Evolutionary conservation across 805 yeast species (phyloP), one percentile per base, ranked within the genome.

Genomic region (Candida ipomoeae): DNA sequence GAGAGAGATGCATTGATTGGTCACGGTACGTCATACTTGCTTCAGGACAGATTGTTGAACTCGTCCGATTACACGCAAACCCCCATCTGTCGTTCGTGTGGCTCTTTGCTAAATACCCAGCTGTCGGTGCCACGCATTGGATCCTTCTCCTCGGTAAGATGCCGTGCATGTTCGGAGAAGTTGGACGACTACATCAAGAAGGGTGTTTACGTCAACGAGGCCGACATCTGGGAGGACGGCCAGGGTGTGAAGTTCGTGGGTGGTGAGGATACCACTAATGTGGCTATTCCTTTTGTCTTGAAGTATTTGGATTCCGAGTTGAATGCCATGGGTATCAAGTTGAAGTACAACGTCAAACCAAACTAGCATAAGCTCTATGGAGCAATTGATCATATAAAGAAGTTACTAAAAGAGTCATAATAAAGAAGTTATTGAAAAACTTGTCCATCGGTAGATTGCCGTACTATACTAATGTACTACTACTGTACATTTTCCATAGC

Each of bases 1-100:
- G 99, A 94, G 74, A 87, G 99, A 75, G 99, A 94, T 80, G 99
- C 99, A 2, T 77, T 94, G 62, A 90, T 94, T 69, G 99, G 98
- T 52, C 99, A 94, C 66, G 99, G 99, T 71, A 87, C 99, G 6
- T 90, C 99, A 1, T 94, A 81, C 82, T 73, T 94, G 62, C 75
- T 94, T 59, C 98, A 92, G 70, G 99, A 94, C 68, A 84, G 99
- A 72, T 77, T 94, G 64, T 78, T 94, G 66, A 94, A 94, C 73
- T 90, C 96, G 65, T 87, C 96, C 6, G 99, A 94, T 69, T 94
- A 94, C 74, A 83, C 98, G 0, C 96, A 91, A 66, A 83, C 97
- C 0, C 73, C 94, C 5, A 71, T 94, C 44, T 94, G 99, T 73
- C 88, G 94, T 61, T 79, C 84, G 44, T 94, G 99, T 80, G 99